Base-by-base conservation (phyloP, 2,329 filamentous ascomycete species). In the Coniochaeta hoffmannii region DNA sequence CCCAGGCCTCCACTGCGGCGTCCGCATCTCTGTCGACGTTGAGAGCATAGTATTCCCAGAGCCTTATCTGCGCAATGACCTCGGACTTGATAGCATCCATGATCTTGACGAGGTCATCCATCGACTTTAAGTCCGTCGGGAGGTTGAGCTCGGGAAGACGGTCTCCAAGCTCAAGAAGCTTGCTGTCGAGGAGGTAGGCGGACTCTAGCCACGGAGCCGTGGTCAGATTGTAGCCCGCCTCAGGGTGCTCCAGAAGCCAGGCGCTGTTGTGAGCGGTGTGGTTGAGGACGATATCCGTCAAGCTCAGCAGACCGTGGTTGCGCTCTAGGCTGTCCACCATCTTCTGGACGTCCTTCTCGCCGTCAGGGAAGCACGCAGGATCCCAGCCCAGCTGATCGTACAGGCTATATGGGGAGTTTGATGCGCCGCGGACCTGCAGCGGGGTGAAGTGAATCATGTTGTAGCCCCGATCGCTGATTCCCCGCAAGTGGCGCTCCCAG, bases 371-470 rank as follows among this genome's bases (percentile, higher is more conserved):
- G 65, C 86, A 83, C 9, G 75, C 74, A 5, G 86, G 81, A 68
- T 99, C 95, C 77, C 95, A 99, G 46, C 80, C 79, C 22, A 95
- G 79, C 74, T 99, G 95, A 65, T 99, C 89, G 69, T 88, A 96
- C 64, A 99, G 83, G 70, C 94, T 99, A 77, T 97, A 99, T 0
- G 94, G 94, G 1, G 94, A 99, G 68, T 99, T 96, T 53, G 94
- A 99, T 46, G 78, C 80, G 56, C 94, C 94, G 57, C 94, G 86
- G 57, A 88, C 80, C 78, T 96, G 94, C 61, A 99, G 77, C 10
- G 94, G 94, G 1, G 94, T 97, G 70, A 99, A 99, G 71, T 99
- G 94, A 58, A 99, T 85, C 91, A 97, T 97, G 74, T 99, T 99
- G 79, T 99, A 99, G 49, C 92, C 92, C 58, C 94, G 82, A 65